Percentiles rank a stretch among this genome's conserved stretches.
Evolutionary conservation across 768 basidiomycete genomes (phyloP).

Genomic region (Omphalotus guepiniiformis): DNA sequence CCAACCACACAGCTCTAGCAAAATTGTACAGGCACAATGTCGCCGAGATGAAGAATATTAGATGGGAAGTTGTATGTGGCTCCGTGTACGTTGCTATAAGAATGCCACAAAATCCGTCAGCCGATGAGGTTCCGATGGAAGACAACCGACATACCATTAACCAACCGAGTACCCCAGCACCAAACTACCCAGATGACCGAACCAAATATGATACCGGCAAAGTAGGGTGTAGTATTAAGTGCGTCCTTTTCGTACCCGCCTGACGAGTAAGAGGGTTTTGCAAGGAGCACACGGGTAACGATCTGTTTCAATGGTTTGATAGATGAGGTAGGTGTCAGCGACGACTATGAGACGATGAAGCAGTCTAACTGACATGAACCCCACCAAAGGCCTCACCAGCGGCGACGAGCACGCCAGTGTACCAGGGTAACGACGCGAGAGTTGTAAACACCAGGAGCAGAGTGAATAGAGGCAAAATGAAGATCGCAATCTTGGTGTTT

Average conservation of each 20-base stretch:
- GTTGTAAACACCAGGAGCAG: constrained; percentile 84
- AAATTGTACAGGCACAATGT: constrained; percentile 84
- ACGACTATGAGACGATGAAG: too few relatives aligned
- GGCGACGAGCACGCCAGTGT: constrained; percentile 79
- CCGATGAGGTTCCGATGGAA: not conserved
- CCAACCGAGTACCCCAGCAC: constrained; percentile 75
- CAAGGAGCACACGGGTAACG: constrained; percentile 82
- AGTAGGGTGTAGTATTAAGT: constrained; percentile 94
- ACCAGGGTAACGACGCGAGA: constrained; percentile 77
- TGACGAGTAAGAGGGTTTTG: constrained; percentile 73
- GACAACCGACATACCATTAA: constrained; percentile 57
- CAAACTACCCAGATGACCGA: constrained; percentile 86
- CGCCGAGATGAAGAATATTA: constrained; percentile 68
- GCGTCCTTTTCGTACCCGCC: too few relatives aligned
- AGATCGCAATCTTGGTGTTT: constrained; percentile 78
- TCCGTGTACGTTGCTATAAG: constrained; percentile 66
- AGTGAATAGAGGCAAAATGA: constrained; percentile 72
- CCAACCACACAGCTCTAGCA: constrained; percentile 83
- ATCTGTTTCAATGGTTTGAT: constrained; percentile 39
- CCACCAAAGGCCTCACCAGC: constrained; percentile 86
- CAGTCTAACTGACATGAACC: constrained; percentile 92
- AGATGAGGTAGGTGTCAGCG: constrained; percentile 1
- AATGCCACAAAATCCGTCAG: not conserved
- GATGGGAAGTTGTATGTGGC: constrained; percentile 68
- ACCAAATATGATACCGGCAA: constrained; percentile 83